Evolutionary conservation across 805 yeast species (phyloP).

Genomic region (Yamadazyma endophytica): DNA sequence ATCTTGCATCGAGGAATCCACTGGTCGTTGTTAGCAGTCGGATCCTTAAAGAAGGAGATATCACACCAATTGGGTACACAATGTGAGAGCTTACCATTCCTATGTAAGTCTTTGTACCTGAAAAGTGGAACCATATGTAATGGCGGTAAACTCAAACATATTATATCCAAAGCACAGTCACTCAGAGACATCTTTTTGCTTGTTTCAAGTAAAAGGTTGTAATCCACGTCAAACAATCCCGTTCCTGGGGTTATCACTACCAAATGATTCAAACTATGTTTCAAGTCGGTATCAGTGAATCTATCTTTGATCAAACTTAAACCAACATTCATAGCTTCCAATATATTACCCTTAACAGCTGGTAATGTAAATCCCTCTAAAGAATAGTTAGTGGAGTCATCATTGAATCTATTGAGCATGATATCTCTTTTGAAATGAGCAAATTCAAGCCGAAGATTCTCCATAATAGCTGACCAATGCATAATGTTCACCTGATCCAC

Average conservation of each 20-base stretch:
- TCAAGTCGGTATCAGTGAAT: slow-evolving; percentile 77
- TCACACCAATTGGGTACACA: slow-evolving; percentile 96
- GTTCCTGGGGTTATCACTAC: slow-evolving; percentile 88
- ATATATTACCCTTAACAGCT: slow-evolving; percentile 80
- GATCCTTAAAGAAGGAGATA: slow-evolving; percentile 81
- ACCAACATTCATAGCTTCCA: slow-evolving; percentile 85
- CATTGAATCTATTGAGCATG: slow-evolving; percentile 35
- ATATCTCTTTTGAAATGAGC: slow-evolving; percentile 76
- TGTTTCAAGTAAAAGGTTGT: slow-evolving; percentile 67
- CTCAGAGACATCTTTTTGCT: slow-evolving; percentile 70
- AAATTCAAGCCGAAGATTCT: slow-evolving; percentile 77
- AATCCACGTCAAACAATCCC: slow-evolving; percentile 89
- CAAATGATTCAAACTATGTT: slow-evolving; percentile 89
- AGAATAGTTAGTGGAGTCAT: slow-evolving; percentile 7
- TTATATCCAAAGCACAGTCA: slow-evolving; percentile 84
- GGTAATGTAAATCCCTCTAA: slow-evolving; percentile 72
- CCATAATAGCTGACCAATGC: slow-evolving; percentile 92
- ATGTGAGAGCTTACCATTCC: slow-evolving; percentile 50
- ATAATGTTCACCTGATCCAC: slow-evolving; percentile 89
- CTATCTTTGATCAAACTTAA: slow-evolving; percentile 72
- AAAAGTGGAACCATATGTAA: slow-evolving; percentile 88
- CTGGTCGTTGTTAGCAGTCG: slow-evolving; percentile 39
- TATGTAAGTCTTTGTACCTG: slow-evolving; percentile 45
- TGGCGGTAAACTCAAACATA: slow-evolving; percentile 88
- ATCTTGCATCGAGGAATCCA: slow-evolving; percentile 96